A percentile compares a stretch with the other conserved stretches of the same genome.
Evolutionary conservation across 345 rosid genomes (phyloP).

Genomic region (Euphorbia pulcherrima): DNA sequence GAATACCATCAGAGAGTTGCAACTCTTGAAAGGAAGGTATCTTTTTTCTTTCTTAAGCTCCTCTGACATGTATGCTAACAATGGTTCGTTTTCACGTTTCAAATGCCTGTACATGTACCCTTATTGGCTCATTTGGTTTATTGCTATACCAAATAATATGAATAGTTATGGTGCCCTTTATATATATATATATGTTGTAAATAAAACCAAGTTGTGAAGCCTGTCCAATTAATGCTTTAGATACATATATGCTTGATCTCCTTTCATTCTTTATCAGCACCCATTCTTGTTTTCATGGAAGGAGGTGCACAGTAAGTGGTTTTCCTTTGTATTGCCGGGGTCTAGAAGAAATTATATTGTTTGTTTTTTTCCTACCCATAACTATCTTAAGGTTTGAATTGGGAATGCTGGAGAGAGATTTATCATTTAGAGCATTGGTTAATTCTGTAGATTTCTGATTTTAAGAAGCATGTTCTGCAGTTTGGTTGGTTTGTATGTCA

Average conservation of each 20-base stretch:
- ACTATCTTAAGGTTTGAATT: not conserved
- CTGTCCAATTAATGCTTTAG: not conserved
- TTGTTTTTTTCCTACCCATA: not conserved
- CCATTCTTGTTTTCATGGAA: not conserved
- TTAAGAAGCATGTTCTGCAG: not conserved
- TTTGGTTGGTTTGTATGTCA: not conserved
- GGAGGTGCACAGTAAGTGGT: not conserved
- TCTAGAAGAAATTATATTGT: not conserved
- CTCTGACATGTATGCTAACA: not conserved
- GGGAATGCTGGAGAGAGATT: not conserved
- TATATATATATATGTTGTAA: not conserved
- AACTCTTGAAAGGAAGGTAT: slow-evolving; percentile 90
- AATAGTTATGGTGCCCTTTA: not conserved
- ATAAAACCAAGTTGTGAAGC: not conserved
- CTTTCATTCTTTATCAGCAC: not conserved
- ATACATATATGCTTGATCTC: not conserved
- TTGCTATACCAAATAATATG: not conserved
- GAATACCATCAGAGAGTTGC: slow-evolving; percentile 98
- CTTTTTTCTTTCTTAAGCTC: not conserved
- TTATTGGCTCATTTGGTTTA: slow-evolving; percentile 1
- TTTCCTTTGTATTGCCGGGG: not conserved
- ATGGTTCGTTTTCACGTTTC: not conserved
- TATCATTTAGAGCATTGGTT: not conserved
- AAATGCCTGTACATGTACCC: not conserved
- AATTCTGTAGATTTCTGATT: not conserved